A percentile compares a stretch with the other conserved stretches of the same genome.
Conservation (phyloP, 352 stramenopile genomes). For the Pythium chondricola region DNA sequence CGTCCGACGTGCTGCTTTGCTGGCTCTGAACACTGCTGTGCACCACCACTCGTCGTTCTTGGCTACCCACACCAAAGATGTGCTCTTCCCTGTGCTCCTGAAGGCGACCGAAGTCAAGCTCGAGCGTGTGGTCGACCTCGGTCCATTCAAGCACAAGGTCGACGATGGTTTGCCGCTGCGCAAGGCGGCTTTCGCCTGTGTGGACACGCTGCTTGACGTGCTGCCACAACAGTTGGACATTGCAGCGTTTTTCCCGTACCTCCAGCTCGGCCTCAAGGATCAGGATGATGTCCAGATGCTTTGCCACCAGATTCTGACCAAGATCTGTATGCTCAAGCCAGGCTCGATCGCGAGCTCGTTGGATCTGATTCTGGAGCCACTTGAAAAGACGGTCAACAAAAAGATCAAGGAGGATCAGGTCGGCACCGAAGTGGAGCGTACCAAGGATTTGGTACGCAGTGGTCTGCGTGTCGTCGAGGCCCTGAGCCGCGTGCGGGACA, state of each 20-base stretch:
- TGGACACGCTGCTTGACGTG: conserved; percentile 94
- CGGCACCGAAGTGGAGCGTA: conserved; percentile 93
- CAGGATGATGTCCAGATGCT: conserved; percentile 97
- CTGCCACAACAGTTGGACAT: conserved; percentile 91
- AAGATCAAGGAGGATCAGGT: conserved; percentile 94
- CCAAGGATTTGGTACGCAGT: conserved; percentile 96
- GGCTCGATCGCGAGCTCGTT: conserved; percentile 80
- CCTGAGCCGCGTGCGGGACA: conserved; percentile 62
- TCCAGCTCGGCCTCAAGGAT: conserved; percentile 87
- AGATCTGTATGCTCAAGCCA: conserved; percentile 85
- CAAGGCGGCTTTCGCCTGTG: conserved; percentile 91
- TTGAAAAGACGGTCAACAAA: conserved; percentile 96
- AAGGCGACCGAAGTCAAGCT: conserved; percentile 91
- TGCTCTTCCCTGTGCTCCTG: conserved; percentile 90
- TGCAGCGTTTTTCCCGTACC: conserved; percentile 88
- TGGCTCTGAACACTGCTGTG: conserved; percentile 95
- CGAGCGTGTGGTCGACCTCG: conserved; percentile 96
- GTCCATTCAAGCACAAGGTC: conserved; percentile 99
- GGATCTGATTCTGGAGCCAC: conserved; percentile 86
- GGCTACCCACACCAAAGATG: conserved; percentile 68
- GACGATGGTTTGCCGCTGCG: conserved; percentile 82
- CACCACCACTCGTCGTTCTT: conserved; percentile 91
- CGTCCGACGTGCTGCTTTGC: conserved; percentile 91
- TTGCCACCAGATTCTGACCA: conserved; percentile 95
- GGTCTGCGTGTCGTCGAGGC: conserved; percentile 86